Conservation (phyloP, 306 rosid species). For the Castanea crenata region DNA sequence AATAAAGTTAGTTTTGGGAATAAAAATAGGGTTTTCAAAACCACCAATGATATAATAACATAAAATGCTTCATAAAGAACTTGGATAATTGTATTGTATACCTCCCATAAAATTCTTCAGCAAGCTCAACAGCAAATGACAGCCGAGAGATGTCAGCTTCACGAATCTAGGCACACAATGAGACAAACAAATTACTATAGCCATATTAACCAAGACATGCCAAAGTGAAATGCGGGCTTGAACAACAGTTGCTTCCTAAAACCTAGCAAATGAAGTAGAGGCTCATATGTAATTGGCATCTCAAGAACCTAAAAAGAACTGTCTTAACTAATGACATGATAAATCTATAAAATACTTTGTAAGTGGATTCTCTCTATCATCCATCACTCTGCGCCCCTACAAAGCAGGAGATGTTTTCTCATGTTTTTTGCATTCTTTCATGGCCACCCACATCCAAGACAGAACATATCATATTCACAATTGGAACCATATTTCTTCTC, state of each 20-base stretch:
- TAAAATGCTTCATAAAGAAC: slow-evolving; percentile 7
- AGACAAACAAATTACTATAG: slow-evolving; percentile 18
- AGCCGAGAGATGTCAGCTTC: slow-evolving; percentile 96
- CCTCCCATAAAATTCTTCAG: slow-evolving; percentile 99
- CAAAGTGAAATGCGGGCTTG: background rate
- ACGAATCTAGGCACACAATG: slow-evolving; percentile 64
- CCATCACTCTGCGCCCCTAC: background rate
- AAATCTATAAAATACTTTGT: background rate
- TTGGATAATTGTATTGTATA: slow-evolving; percentile 36
- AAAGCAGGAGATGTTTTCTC: background rate
- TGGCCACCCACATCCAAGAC: background rate
- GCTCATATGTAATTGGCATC: background rate
- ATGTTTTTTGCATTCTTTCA: background rate
- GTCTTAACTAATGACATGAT: background rate
- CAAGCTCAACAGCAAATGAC: slow-evolving; percentile 98
- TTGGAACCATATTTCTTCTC: background rate
- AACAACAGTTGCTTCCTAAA: background rate
- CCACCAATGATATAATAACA: background rate
- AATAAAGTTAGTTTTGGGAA: slow-evolving; percentile 40
- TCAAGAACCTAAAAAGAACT: background rate
- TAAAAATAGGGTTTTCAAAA: background rate
- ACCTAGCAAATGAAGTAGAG: background rate
- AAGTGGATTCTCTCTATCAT: background rate
- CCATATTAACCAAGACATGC: background rate
- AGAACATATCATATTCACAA: background rate